Evolutionary conservation across 495 filamentous ascomycete species (phyloP), one percentile per base, ranked within the genome.

Genomic region (Penicillium riverlandense): DNA sequence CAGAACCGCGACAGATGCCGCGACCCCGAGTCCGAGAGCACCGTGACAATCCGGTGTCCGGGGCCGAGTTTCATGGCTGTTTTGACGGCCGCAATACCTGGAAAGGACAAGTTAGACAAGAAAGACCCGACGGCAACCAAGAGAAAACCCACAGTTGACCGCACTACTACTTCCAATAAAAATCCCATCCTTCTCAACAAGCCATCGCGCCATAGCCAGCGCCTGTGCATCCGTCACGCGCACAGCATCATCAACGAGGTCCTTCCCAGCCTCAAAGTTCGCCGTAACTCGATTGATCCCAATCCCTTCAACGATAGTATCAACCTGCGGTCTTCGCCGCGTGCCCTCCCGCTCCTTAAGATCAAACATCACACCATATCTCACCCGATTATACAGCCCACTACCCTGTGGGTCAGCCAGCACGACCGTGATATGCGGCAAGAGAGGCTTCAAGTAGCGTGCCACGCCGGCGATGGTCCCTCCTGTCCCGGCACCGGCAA

Each of bases 341-440:
- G 92, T 96, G 0, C 92, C 92, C 66, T 99, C 92, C 38, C 74
- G 75, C 64, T 99, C 92, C 43, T 81, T 90, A 9, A 72, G 28
- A 53, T 90, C 83, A 61, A 96, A 99, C 90, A 99, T 95, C 33
- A 99, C 92, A 5, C 94, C 92, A 61, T 88, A 86, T 31, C 83
- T 82, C 47, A 99, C 76, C 44, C 83, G 78, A 65, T 99, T 96
- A 69, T 82, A 99, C 31, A 97, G 62, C 4, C 92, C 94, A 65
- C 88, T 95, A 6, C 92, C 92, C 58, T 91, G 88, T 8, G 92
- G 92, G 63, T 99, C 92, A 0, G 92, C 92, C 7, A 99, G 76
- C 2, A 97, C 85, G 33, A 96, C 74, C 32, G 74, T 74, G 33
- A 96, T 46, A 6, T 72, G 55, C 9, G 79, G 75, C 32, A 86